Conservation (phyloP, 306 rosid genomes). For the peach (Prunus persica) region Prunus_persica_NCBIv2 NC_034009.1:37776001-37776500, state of each 20-base stretch:
- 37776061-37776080: constrained; percentile 77
- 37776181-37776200: constrained; percentile 83
- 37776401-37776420: constrained; percentile 22
- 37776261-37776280: constrained; percentile 62
- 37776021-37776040: constrained; percentile 49
- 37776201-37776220: constrained; percentile 50
- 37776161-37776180: constrained; percentile 65
- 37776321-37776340: constrained; percentile 56
- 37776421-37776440: constrained; percentile 6
- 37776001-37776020: background rate
- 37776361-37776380: constrained; percentile 93
- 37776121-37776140: constrained; percentile 34
- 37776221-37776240: constrained; percentile 35
- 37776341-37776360: constrained; percentile 92
- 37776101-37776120: constrained; percentile 60
- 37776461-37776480: background rate
- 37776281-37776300: constrained; percentile 55
- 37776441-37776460: background rate
- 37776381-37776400: constrained; percentile 70
- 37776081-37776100: constrained; percentile 61
- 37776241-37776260: constrained; percentile 21
- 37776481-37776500: background rate
- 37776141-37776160: constrained; percentile 65
- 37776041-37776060: constrained; percentile 66
- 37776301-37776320: constrained; percentile 54